A percentile compares a stretch with the other conserved stretches of the same genome.
phyloP scores from a whole-genome alignment of 371 early-diverging fungal species.

The Mortierella sp. region DNA sequence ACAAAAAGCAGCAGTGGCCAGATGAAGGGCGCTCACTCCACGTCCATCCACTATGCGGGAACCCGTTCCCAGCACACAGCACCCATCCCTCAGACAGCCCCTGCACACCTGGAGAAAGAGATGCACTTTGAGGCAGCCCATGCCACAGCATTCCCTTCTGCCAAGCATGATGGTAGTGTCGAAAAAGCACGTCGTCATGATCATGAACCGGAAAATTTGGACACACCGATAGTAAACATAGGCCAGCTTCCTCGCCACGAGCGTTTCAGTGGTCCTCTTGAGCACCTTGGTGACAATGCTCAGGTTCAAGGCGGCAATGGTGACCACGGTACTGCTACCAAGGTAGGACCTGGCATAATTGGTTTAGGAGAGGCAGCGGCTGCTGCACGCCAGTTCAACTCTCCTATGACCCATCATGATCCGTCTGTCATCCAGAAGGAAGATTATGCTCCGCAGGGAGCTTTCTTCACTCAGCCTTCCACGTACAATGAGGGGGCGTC shows the following conservation, averaged over 20 bases:
- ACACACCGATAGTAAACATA: neutral
- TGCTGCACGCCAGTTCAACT: neutral
- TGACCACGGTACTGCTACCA: neutral
- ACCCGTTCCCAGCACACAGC: neutral
- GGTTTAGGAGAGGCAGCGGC: neutral
- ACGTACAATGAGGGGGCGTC: neutral
- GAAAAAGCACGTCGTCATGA: neutral
- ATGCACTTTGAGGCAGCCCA: conserved; percentile 4
- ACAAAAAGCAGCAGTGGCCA: too few relatives aligned
- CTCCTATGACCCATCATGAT: conserved; percentile 6
- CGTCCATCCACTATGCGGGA: neutral
- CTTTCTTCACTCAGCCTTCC: conserved; percentile 7
- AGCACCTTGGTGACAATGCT: conserved; percentile 1
- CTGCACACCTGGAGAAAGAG: neutral
- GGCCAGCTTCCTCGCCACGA: conserved; percentile 13
- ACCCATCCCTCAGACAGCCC: neutral
- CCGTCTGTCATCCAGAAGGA: neutral
- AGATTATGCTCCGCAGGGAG: neutral
- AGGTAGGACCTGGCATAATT: neutral
- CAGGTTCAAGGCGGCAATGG: neutral
- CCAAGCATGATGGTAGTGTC: neutral
- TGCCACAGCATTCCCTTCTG: neutral
- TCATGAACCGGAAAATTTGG: neutral
- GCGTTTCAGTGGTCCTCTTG: conserved; percentile 7
- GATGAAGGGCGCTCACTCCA: neutral